Evolutionary conservation across 129 eudicot genomes (phyloP).

Genomic region (Smallanthus sonchifolius): DNA sequence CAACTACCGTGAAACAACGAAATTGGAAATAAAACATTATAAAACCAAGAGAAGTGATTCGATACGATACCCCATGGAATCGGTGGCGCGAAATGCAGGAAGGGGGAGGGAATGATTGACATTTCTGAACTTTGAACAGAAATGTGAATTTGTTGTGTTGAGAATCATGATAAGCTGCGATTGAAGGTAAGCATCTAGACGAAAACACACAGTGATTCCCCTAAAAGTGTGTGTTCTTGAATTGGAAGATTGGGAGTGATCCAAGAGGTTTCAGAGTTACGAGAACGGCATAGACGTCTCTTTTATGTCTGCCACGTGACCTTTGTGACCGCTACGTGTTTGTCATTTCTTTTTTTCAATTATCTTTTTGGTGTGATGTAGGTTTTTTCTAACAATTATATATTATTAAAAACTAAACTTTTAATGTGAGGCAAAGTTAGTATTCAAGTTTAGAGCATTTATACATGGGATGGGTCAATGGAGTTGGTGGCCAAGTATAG

Average conservation of each 20-base stretch:
- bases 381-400: neutral
- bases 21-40: neutral
- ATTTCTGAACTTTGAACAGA: slow-evolving; percentile 20
- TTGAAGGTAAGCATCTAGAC: slow-evolving; percentile 11
- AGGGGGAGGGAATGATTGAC: slow-evolving; percentile 17
- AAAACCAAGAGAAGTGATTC: neutral
- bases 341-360: neutral
- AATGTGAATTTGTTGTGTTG: slow-evolving; percentile 13
- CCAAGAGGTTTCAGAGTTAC: slow-evolving; percentile 27
- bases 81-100: slow-evolving; percentile 27
- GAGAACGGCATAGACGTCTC: slow-evolving; percentile 26
- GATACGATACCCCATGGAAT: slow-evolving; percentile 31
- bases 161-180: slow-evolving; percentile 25
- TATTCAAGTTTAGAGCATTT: too few relatives aligned
- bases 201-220: neutral
- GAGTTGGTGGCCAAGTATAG: too few relatives aligned
- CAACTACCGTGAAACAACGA: neutral
- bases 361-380: neutral
- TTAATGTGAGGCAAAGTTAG: too few relatives aligned
- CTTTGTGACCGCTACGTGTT: slow-evolving; percentile 1
- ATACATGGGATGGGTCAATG: too few relatives aligned
- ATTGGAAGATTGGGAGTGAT: slow-evolving; percentile 25
- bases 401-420: too few relatives aligned
- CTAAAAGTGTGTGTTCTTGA: slow-evolving; percentile 11
- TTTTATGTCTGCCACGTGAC: slow-evolving; percentile 59